phyloP scores from a whole-genome alignment of 169 alveolate genomes.

The Fabrea salina region DNA sequence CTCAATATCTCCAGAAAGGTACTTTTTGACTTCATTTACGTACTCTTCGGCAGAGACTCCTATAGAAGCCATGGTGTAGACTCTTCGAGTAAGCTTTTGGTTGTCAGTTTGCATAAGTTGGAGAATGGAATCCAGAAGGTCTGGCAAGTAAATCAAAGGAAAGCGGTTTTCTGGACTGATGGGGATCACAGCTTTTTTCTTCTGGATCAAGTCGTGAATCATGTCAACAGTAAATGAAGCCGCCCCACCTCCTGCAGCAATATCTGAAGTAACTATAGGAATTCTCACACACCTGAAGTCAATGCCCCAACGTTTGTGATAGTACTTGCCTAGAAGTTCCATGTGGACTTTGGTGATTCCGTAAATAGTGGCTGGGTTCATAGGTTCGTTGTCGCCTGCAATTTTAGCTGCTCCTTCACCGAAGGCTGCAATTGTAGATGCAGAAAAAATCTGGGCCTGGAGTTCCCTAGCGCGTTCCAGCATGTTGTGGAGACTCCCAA shows the following conservation, averaged over 20 bases:
- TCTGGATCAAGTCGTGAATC: constrained; percentile 42
- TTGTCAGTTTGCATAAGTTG: constrained; percentile 38
- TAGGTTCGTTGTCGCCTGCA: constrained; percentile 26
- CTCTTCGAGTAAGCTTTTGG: constrained; percentile 23
- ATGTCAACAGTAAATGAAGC: constrained; percentile 36
- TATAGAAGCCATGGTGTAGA: constrained; percentile 45
- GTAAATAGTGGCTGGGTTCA: constrained; percentile 43
- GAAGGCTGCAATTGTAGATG: constrained; percentile 46
- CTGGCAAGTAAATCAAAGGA: constrained; percentile 48
- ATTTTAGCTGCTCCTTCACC: constrained; percentile 35
- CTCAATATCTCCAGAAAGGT: neutral
- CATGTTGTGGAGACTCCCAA: constrained; percentile 35
- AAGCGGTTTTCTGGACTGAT: constrained; percentile 29
- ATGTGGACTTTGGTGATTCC: constrained; percentile 51
- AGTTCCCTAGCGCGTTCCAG: constrained; percentile 39
- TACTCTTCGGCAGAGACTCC: constrained; percentile 35
- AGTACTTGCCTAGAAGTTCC: constrained; percentile 49
- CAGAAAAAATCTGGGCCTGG: constrained; percentile 33
- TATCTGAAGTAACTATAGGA: constrained; percentile 44
- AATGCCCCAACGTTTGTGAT: constrained; percentile 41
- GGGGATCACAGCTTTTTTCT: constrained; percentile 12
- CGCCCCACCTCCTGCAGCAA: constrained; percentile 23
- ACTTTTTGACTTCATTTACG: constrained; percentile 30
- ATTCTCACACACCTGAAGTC: constrained; percentile 53
- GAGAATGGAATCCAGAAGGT: constrained; percentile 36